These are phyloP conservation scores for Eimeria necatrix DNA, from an alignment of 169 alveolate species.

Conservation along the genomic window DNA sequence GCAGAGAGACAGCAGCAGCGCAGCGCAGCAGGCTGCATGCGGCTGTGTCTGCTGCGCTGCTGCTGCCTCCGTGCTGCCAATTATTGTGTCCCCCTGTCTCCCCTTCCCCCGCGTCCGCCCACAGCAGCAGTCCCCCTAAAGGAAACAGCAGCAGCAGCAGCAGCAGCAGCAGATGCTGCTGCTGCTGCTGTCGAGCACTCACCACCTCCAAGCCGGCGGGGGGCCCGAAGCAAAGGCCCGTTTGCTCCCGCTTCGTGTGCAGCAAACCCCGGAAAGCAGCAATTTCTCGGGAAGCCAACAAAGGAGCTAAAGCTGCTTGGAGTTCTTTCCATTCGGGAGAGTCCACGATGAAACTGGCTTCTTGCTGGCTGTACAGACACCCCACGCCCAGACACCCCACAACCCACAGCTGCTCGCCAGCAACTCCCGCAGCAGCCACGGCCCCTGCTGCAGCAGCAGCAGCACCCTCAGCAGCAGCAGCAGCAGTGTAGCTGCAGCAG, in stretches of 20 bases:
- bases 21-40: not conserved
- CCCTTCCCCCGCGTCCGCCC: too few species aligned
- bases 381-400: not conserved
- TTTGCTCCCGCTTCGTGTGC: constrained; percentile 60
- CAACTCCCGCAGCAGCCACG: too few species aligned
- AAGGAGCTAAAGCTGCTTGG: constrained; percentile 50
- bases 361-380: constrained; percentile 22
- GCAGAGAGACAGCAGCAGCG: not conserved
- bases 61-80: too few species aligned
- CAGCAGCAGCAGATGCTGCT: too few species aligned
- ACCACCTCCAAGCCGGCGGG: constrained; percentile 70
- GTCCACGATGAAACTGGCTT: constrained; percentile 43
- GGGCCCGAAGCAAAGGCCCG: constrained; percentile 65
- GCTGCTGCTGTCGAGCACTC: not conserved
- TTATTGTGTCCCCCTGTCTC: not conserved
- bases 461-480: not conserved
- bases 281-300: constrained; percentile 49
- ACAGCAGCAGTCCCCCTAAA: too few species aligned
- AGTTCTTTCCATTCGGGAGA: constrained; percentile 31
- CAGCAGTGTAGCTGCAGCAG: too few species aligned
- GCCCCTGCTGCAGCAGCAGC: not conserved
- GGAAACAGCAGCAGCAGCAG: too few species aligned
- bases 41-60: not conserved
- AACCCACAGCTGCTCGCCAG: not conserved
- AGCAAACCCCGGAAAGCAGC: constrained; percentile 32